Evolutionary conservation across 1,284 basidiomycete species (phyloP), one percentile per base, ranked within the genome.

Genomic region (Trichosporon sp.): DNA sequence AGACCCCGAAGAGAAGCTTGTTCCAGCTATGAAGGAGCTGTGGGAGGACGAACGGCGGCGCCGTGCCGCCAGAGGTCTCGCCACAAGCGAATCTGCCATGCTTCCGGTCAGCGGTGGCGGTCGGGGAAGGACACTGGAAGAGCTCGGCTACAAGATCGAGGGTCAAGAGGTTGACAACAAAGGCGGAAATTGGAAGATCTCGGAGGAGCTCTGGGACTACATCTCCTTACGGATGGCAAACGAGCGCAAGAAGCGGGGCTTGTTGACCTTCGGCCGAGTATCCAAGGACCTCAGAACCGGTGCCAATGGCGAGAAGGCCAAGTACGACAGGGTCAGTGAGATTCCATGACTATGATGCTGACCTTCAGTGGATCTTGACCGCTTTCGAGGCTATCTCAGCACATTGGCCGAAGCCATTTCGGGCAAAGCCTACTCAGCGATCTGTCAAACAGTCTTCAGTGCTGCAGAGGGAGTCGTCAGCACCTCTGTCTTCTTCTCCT

Each of bases 21-120:
- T 99, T 0, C 84, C 88, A 29, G 89, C 91, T 70, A 88, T 98
- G 60, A 88, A 89, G 61, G 95, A 96, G 76, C 83, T 99, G 1
- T 99, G 95, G 95, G 90, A 95, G 61, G 93, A 96, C 70, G 95
- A 98, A 76, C 86, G 89, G 10, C 82, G 84, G 10, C 85, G 93
- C 4, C 83, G 95, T 16, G 74, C 79, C 14, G 84, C 83, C 7
- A 84, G 83, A 29, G 92, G 92, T 0, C 67, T 74, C 19, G 71
- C 70, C 1, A 65, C 74, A 14, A 70, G 66, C 31, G 73, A 73
- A 46, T 63, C 60, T 2, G 74, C 70, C 16, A 80, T 81, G 78
- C 74, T 79, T 60, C 79, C 78, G 1, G 70, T 73, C 21, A 70
- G 68, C 16, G 77, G 77, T 25, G 78, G 79, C 4, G 76, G 79